phyloP scores from a whole-genome alignment of 2,329 filamentous ascomycete genomes.

The Phyllosticta capitalensis region DNA sequence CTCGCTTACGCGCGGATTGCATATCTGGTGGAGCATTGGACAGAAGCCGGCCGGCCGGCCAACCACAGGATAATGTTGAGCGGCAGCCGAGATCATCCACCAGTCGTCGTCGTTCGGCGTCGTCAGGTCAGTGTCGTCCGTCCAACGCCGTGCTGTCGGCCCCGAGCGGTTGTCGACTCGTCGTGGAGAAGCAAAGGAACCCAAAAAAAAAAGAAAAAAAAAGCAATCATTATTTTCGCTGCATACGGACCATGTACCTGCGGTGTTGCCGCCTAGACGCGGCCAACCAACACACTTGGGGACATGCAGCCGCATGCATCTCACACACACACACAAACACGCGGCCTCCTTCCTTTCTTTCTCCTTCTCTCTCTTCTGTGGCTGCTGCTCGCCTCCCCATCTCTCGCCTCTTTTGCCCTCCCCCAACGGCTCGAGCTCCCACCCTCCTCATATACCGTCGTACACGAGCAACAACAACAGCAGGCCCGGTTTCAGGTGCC shows the following conservation, averaged over 20 bases:
- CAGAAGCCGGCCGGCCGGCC: neutral
- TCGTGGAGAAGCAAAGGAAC: neutral
- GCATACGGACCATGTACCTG: neutral
- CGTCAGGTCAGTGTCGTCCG: no score
- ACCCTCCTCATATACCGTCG: neutral
- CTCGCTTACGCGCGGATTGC: neutral
- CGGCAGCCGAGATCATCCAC: neutral
- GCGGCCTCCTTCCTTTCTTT: neutral
- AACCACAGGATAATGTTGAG: neutral
- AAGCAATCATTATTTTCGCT: neutral
- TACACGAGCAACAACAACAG: neutral
- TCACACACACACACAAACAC: neutral
- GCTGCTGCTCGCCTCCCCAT: no score
- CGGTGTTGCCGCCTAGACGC: neutral
- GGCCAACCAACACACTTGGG: neutral
- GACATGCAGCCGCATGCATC: neutral
- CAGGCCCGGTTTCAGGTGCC: neutral
- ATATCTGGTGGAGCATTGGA: neutral
- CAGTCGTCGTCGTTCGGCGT: neutral
- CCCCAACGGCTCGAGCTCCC: neutral
- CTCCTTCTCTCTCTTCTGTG: no score
- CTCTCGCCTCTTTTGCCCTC: neutral
- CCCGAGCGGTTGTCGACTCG: neutral
- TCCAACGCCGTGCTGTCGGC: neutral
- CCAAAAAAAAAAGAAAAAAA: neutral